A percentile compares a stretch with the other conserved stretches of the same genome.
Conservation (phyloP, 768 basidiomycete species). For the Coprinopsis marcescibilis region DNA sequence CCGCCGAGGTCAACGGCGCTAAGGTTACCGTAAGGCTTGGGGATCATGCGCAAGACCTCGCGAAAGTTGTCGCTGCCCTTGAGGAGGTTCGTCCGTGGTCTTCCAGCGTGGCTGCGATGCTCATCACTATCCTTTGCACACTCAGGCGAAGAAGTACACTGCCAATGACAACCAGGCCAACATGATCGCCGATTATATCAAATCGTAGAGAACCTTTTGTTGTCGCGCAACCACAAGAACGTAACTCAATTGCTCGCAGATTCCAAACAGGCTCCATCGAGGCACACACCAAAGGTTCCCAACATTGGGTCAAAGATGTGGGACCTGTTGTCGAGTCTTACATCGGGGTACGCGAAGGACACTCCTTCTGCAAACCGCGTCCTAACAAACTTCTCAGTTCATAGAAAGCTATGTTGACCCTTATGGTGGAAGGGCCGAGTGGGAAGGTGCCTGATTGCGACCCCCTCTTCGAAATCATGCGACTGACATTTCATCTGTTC, state of each 20-base stretch:
- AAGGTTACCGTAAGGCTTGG: slow-evolving; percentile 60
- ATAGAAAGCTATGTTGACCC: slow-evolving; percentile 87
- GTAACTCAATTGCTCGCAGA: slow-evolving; percentile 27
- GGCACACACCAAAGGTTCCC: slow-evolving; percentile 73
- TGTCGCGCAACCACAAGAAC: neutral
- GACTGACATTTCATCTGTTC: slow-evolving; percentile 6
- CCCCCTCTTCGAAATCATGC: slow-evolving; percentile 3
- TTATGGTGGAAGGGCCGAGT: slow-evolving; percentile 86
- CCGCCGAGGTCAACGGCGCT: slow-evolving; percentile 35
- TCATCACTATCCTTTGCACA: neutral
- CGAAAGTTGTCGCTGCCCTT: slow-evolving; percentile 50
- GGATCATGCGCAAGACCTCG: slow-evolving; percentile 58
- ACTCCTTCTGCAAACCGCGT: neutral
- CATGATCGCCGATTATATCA: slow-evolving; percentile 76
- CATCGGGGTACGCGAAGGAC: slow-evolving; percentile 47
- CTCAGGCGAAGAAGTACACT: slow-evolving; percentile 72
- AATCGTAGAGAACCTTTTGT: slow-evolving; percentile 46
- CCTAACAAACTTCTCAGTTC: slow-evolving; percentile 35
- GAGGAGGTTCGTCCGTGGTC: slow-evolving; percentile 38
- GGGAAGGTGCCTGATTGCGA: slow-evolving; percentile 71
- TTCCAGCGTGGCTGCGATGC: neutral
- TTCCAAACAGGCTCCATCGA: slow-evolving; percentile 76
- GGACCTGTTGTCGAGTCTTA: slow-evolving; percentile 87
- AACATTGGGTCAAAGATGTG: slow-evolving; percentile 80
- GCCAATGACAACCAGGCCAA: slow-evolving; percentile 66